phyloP scores from a whole-genome alignment of 2,329 filamentous ascomycete species.

The Microdochium trichocladiopsis region DNA sequence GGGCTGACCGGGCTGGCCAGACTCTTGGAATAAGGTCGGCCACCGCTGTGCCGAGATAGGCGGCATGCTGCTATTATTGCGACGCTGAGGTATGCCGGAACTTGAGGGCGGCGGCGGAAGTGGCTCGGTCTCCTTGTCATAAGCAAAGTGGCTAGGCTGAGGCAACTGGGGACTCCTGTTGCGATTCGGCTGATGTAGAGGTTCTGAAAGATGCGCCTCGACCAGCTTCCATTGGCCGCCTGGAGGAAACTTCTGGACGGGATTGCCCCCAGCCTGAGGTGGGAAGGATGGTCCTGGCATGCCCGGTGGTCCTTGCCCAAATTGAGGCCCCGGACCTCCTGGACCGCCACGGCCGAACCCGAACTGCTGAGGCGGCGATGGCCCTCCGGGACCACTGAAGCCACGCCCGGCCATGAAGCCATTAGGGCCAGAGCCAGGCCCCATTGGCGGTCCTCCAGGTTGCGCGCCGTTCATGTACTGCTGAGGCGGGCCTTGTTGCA shows the following conservation, averaged over 20 bases:
- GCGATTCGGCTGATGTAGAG: slow-evolving; percentile 32
- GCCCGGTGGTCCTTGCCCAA: slow-evolving; percentile 5
- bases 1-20: slow-evolving; percentile 7
- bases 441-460: background rate
- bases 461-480: background rate
- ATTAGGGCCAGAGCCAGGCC: slow-evolving; percentile 1
- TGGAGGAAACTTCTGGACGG: slow-evolving; percentile 33
- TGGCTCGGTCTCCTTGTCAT: slow-evolving; percentile 44
- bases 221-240: slow-evolving; percentile 43
- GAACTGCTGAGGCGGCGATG: slow-evolving; percentile 2
- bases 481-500: background rate
- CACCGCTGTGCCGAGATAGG: slow-evolving; percentile 44
- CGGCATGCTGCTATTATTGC: slow-evolving; percentile 25
- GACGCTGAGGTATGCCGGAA: slow-evolving; percentile 11
- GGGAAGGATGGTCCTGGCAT: slow-evolving; percentile 7
- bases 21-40: slow-evolving; percentile 33
- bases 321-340: slow-evolving; percentile 5
- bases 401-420: slow-evolving; percentile 3
- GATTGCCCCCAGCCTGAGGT: slow-evolving; percentile 19
- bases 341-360: background rate
- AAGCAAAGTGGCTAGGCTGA: slow-evolving; percentile 26
- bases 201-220: slow-evolving; percentile 46
- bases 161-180: slow-evolving; percentile 22
- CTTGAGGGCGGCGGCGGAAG: slow-evolving; percentile 9
- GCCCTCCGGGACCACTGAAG: slow-evolving; percentile 9